Conservation (phyloP, 2,329 filamentous ascomycete genomes). For the Fusarium brachygibbosum region DNA sequence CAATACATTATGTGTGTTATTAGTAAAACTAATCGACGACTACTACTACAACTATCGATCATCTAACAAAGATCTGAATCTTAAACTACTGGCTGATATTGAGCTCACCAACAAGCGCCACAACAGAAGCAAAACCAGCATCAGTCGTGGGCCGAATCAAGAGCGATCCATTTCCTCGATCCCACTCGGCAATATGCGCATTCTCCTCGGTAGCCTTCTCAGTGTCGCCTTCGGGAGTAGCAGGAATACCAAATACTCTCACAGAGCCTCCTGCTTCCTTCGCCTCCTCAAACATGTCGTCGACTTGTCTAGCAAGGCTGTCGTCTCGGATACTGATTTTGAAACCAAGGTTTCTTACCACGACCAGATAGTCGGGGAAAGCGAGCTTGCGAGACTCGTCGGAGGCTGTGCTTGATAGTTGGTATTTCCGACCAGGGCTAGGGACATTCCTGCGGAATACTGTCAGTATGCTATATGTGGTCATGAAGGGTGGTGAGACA, state of each 20-base stretch:
- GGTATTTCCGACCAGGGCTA: slow-evolving; percentile 34
- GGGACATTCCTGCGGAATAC: slow-evolving; percentile 31
- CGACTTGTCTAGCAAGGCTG: slow-evolving; percentile 1
- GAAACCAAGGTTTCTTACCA: slow-evolving; percentile 39
- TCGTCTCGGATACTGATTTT: slow-evolving; percentile 27
- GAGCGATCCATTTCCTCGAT: slow-evolving; percentile 11
- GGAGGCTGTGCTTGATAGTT: slow-evolving; percentile 22
- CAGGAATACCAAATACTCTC: slow-evolving; percentile 36
- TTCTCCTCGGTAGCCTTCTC: slow-evolving; percentile 36
- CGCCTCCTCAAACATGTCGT: slow-evolving; percentile 25
- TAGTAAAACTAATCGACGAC: too few relatives aligned
- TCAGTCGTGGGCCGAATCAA: slow-evolving; percentile 29
- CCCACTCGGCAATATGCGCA: slow-evolving; percentile 40
- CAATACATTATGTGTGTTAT: background rate
- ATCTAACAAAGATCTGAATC: background rate
- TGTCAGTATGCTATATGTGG: background rate
- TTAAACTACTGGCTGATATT: slow-evolving; percentile 10
- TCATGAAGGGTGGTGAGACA: background rate
- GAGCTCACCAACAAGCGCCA: slow-evolving; percentile 37
- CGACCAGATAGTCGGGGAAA: slow-evolving; percentile 36
- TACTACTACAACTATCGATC: background rate
- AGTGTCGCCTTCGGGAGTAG: slow-evolving; percentile 29
- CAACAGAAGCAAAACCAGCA: slow-evolving; percentile 38
- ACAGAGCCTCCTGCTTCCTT: slow-evolving; percentile 29
- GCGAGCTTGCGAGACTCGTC: slow-evolving; percentile 39